Percentiles rank a stretch among this genome's conserved stretches.
phyloP scores from a whole-genome alignment of 345 rosid genomes.

The Gossypium stocksii region DNA sequence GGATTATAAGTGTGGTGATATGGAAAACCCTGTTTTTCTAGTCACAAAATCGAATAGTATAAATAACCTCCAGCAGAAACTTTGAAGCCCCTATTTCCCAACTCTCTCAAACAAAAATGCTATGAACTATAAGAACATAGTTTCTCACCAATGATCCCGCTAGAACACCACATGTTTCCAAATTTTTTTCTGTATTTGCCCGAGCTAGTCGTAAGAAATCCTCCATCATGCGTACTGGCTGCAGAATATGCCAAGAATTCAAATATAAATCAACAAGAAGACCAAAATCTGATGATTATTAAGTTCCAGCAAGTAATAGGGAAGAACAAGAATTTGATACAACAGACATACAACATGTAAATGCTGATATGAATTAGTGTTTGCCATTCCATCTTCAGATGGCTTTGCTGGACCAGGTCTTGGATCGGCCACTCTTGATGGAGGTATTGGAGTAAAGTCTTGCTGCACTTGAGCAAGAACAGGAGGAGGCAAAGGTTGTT shows the following conservation, averaged over 20 bases:
- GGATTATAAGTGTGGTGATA: constrained; percentile 84
- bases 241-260: constrained; percentile 21
- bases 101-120: neutral
- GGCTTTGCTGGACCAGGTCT: constrained; percentile 92
- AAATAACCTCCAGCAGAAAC: constrained; percentile 18
- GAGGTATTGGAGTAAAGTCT: constrained; percentile 57
- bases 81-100: neutral
- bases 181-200: constrained; percentile 77
- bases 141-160: constrained; percentile 85
- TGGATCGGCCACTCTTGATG: constrained; percentile 96
- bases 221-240: constrained; percentile 88
- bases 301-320: constrained; percentile 34
- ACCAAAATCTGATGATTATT: neutral
- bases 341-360: constrained; percentile 69
- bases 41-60: constrained; percentile 9
- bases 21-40: constrained; percentile 96
- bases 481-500: constrained; percentile 92
- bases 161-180: constrained; percentile 91
- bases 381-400: constrained; percentile 42
- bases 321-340: constrained; percentile 23
- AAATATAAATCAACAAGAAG: constrained; percentile 2
- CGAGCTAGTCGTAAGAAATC: constrained; percentile 80
- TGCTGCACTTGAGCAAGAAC: constrained; percentile 86
- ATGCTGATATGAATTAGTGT: constrained; percentile 62
- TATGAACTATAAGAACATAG: neutral